A percentile compares a stretch with the other conserved stretches of the same genome.
Evolutionary conservation across 352 stramenopile genomes (phyloP).

Genomic region (Phytopythium oedochilum): DNA sequence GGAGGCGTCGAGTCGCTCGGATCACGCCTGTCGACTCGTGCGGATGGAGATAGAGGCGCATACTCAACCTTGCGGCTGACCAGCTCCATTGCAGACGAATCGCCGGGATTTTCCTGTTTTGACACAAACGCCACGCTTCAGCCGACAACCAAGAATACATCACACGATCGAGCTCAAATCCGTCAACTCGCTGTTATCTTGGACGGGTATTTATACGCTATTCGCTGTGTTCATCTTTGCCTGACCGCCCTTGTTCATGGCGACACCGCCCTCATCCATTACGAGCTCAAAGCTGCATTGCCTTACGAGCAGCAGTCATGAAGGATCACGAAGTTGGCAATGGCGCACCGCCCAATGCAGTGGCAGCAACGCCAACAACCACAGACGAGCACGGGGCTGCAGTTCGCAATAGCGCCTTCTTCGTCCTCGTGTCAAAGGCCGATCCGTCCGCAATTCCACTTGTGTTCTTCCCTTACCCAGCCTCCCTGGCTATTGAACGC

Average conservation of each 20-base stretch:
- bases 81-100: not conserved
- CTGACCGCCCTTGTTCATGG: no score
- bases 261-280: not conserved
- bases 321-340: not conserved
- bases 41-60: not conserved
- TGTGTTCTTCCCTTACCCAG: conserved; percentile 64
- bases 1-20: not conserved
- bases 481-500: conserved; percentile 31
- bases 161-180: not conserved
- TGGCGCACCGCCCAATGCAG: not conserved
- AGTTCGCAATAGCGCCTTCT: no score
- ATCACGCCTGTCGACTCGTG: not conserved
- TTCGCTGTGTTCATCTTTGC: no score
- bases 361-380: not conserved
- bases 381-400: no score
- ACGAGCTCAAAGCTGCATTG: no score
- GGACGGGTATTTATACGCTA: not conserved
- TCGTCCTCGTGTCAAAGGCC: conserved; percentile 52
- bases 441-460: conserved; percentile 24
- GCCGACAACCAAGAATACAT: not conserved
- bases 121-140: no score
- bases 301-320: not conserved
- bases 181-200: not conserved
- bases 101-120: not conserved
- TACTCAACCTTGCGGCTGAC: conserved; percentile 3